phyloP scores from a whole-genome alignment of 2,329 filamentous ascomycete species.

The Monilinia polystroma region DNA sequence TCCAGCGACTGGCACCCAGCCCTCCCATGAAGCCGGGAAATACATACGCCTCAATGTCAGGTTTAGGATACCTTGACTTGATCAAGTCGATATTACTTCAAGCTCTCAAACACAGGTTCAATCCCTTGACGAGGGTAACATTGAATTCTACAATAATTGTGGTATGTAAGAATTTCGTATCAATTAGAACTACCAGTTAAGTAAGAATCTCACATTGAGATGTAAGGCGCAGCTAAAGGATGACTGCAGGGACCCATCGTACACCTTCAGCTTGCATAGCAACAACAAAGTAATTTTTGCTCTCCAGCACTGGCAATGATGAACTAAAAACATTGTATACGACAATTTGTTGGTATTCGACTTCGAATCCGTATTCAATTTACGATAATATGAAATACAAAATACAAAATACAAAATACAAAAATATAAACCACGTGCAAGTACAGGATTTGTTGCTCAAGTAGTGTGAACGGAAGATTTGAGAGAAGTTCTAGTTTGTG shows the following conservation, averaged over 20 bases:
- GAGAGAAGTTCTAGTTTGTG: background rate
- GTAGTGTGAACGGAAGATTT: background rate
- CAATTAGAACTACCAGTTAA: constrained; percentile 20
- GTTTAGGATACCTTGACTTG: constrained; percentile 18
- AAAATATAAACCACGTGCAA: background rate
- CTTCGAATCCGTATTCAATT: constrained; percentile 12
- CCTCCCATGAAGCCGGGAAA: constrained; percentile 7
- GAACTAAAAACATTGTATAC: background rate
- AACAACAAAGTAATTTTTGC: background rate
- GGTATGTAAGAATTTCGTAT: constrained; percentile 19
- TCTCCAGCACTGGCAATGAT: background rate
- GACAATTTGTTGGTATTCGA: constrained; percentile 16
- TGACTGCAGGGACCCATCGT: constrained; percentile 22
- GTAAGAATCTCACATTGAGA: constrained; percentile 10
- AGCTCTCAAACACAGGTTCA: constrained; percentile 16
- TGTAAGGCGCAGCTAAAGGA: constrained; percentile 23
- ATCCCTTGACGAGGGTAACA: constrained; percentile 16
- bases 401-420: background rate
- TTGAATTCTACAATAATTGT: constrained; percentile 4
- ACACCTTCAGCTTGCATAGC: constrained; percentile 12
- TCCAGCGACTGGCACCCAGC: constrained; percentile 11
- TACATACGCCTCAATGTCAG: constrained; percentile 14
- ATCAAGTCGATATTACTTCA: constrained; percentile 13
- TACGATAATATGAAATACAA: background rate
- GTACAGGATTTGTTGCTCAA: background rate